phyloP scores from a whole-genome alignment of 2,329 filamentous ascomycete genomes.

The Exophiala oligosperma region DNA sequence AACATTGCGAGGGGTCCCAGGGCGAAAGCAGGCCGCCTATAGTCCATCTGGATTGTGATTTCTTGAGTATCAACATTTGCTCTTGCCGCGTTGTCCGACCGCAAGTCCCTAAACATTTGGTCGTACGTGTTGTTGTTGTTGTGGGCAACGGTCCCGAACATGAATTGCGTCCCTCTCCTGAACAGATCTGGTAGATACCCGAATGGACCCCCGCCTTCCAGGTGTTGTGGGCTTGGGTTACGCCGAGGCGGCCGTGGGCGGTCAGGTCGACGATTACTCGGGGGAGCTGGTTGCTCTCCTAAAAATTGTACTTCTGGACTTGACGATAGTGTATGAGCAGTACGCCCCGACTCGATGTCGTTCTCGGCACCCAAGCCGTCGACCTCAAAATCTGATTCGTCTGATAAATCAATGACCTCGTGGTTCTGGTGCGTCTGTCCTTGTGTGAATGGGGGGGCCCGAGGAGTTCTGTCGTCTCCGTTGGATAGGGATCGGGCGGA shows the following conservation, averaged over 20 bases:
- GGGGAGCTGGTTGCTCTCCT: conserved; percentile 18
- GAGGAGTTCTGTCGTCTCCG: neutral
- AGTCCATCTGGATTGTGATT: conserved; percentile 36
- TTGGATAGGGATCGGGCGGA: neutral
- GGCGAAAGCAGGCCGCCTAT: conserved; percentile 46
- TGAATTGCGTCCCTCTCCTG: conserved; percentile 16
- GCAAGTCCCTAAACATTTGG: conserved; percentile 7
- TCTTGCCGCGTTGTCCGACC: neutral
- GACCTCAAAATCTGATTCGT: conserved; percentile 40
- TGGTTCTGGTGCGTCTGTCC: conserved; percentile 20
- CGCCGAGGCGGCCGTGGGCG: conserved; percentile 31
- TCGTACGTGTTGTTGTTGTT: conserved; percentile 8
- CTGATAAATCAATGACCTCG: conserved; percentile 49
- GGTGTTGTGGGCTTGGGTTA: conserved; percentile 12
- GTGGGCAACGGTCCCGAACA: conserved; percentile 12
- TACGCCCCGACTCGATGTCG: neutral
- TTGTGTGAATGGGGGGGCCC: conserved; percentile 15
- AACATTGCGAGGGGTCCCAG: conserved; percentile 25
- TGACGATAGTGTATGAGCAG: conserved; percentile 24
- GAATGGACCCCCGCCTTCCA: conserved; percentile 15
- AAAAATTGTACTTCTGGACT: conserved; percentile 55
- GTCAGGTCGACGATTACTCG: conserved; percentile 6
- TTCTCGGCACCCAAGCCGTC: conserved; percentile 3
- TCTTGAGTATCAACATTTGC: conserved; percentile 25
- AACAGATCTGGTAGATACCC: conserved; percentile 14